A percentile compares a stretch with the other conserved stretches of the same genome.
Evolutionary conservation across 495 filamentous ascomycete species (phyloP).

Genomic region (Massariosphaeria phaeospora): DNA sequence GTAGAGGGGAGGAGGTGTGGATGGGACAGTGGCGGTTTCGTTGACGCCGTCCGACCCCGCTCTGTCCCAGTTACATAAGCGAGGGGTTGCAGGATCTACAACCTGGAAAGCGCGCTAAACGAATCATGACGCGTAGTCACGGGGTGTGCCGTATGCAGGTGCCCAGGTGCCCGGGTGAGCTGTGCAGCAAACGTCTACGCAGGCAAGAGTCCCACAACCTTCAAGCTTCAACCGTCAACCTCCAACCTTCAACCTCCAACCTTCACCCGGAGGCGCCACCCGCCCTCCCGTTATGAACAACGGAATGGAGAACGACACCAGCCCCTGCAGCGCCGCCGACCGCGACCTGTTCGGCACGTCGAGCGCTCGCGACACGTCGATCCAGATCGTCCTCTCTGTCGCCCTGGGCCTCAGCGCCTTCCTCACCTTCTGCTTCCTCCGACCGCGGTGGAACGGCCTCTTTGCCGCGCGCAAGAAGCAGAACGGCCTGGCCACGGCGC

Average conservation of each 20-base stretch:
- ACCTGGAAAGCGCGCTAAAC: too few relatives aligned
- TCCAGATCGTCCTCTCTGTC: conserved; percentile 56
- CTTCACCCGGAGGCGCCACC: neutral
- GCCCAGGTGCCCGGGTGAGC: too few relatives aligned
- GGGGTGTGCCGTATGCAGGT: too few relatives aligned
- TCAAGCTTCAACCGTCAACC: conserved; percentile 4
- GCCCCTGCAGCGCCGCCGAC: neutral
- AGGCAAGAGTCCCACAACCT: too few relatives aligned
- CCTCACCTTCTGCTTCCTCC: conserved; percentile 63
- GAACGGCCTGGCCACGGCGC: conserved; percentile 58
- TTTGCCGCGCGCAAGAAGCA: conserved; percentile 84
- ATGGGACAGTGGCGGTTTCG: too few relatives aligned
- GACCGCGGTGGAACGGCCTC: conserved; percentile 86
- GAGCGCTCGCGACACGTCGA: conserved; percentile 51
- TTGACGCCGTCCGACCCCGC: too few relatives aligned
- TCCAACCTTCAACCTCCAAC: neutral
- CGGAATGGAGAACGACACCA: neutral
- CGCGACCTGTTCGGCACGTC: conserved; percentile 31
- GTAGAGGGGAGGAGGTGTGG: too few relatives aligned
- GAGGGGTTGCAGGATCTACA: too few relatives aligned
- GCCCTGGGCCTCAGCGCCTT: conserved; percentile 57
- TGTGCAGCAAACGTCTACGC: too few relatives aligned
- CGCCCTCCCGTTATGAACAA: neutral
- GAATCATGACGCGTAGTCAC: too few relatives aligned
- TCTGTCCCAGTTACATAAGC: too few relatives aligned